phyloP scores from a whole-genome alignment of 1,284 basidiomycete species.

The Trichosporon sp. region DNA sequence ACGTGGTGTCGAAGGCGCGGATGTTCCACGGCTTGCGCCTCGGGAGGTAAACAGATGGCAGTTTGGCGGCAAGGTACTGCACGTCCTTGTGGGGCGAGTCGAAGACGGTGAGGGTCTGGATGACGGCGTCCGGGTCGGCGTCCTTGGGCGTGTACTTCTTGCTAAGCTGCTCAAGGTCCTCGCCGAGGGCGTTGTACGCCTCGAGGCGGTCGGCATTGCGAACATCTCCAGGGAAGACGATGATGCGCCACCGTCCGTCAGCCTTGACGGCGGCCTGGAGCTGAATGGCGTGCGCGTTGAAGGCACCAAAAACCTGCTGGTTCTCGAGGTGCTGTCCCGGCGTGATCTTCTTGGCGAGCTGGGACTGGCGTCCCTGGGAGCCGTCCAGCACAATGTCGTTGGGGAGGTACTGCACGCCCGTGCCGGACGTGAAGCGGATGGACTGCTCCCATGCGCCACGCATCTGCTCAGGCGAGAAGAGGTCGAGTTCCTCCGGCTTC shows the following conservation, averaged over 20 bases:
- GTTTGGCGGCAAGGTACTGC: conserved; percentile 22
- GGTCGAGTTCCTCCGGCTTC: conserved; percentile 37
- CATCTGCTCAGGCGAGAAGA: conserved; percentile 56
- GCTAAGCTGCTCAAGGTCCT: conserved; percentile 50
- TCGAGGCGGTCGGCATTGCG: conserved; percentile 56
- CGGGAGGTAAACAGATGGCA: conserved; percentile 33
- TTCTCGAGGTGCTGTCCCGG: conserved; percentile 62
- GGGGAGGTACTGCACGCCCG: conserved; percentile 54
- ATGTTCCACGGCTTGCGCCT: conserved; percentile 30
- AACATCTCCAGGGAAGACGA: conserved; percentile 68
- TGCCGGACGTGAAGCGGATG: conserved; percentile 36
- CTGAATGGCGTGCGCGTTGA: conserved; percentile 66
- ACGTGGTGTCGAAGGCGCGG: conserved; percentile 37
- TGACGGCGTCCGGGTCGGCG: conserved; percentile 35
- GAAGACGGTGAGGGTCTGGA: conserved; percentile 36
- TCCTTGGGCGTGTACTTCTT: conserved; percentile 48
- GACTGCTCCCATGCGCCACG: conserved; percentile 28
- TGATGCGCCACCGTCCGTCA: conserved; percentile 71
- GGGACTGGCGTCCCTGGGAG: neutral
- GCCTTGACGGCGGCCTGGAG: conserved; percentile 70
- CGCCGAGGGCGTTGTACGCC: conserved; percentile 59
- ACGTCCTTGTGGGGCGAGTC: conserved; percentile 31
- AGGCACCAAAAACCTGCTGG: conserved; percentile 62
- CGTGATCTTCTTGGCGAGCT: conserved; percentile 49
- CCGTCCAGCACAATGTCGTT: conserved; percentile 26